A percentile compares a stretch with the other conserved stretches of the same genome.
Conservation (phyloP, 2,329 filamentous ascomycete species). For the Colletotrichum euphorbiae region DNA sequence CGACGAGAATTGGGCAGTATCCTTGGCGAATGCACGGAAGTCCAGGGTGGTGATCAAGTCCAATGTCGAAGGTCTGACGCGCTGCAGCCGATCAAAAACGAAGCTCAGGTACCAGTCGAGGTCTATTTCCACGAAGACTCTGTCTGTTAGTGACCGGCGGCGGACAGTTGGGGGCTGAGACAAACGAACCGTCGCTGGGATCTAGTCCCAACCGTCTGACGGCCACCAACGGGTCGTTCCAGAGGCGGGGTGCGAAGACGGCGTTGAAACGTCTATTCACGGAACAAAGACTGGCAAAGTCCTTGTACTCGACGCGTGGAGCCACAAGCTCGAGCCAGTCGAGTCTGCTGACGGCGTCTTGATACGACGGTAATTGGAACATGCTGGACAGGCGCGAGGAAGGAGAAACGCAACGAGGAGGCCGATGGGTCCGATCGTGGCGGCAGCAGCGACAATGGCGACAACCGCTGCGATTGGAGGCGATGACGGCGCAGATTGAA, state of each 20-base stretch:
- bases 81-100: constrained; percentile 53
- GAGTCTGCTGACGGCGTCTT: constrained; percentile 57
- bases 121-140: constrained; percentile 50
- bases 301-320: constrained; percentile 54
- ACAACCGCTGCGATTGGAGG: no score
- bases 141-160: constrained; percentile 12
- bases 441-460: no score
- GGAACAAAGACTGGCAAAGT: constrained; percentile 60
- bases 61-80: constrained; percentile 53
- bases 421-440: no score
- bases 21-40: constrained; percentile 56
- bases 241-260: constrained; percentile 64
- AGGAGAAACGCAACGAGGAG: no score
- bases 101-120: constrained; percentile 62
- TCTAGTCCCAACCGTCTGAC: constrained; percentile 55
- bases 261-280: constrained; percentile 60
- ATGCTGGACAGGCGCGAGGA: neutral
- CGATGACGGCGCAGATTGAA: no score
- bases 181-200: constrained; percentile 57
- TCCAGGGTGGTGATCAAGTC: constrained; percentile 61
- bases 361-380: constrained; percentile 62
- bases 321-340: constrained; percentile 64
- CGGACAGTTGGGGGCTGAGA: constrained; percentile 7
- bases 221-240: constrained; percentile 61
- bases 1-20: constrained; percentile 55